Evolutionary conservation across 2,329 filamentous ascomycete species (phyloP), one percentile per base, ranked within the genome.

Genomic region (Pestalotiopsis sp.): DNA sequence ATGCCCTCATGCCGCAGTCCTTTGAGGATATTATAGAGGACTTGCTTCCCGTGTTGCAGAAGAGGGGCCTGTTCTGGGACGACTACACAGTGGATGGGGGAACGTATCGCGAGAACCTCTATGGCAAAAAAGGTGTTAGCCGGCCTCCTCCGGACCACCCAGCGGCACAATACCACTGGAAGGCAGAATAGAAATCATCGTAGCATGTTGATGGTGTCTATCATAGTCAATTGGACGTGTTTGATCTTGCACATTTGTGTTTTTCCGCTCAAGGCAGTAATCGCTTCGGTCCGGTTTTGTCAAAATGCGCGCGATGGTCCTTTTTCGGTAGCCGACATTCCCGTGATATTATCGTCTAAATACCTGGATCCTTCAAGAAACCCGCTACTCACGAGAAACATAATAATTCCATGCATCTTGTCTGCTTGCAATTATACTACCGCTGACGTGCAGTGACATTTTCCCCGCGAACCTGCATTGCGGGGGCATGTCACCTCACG

Each of bases 21-120:
- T 67, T 67, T 45, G 65, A 67, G 25, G 65, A 67, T 52, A 56
- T 67, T 6, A 67, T 67, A 31, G 65, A 67, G n/a, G 6, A 59
- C 41, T 14, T 67, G 6, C 20, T 67, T 2, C 65, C 65, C 7
- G 65, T 67, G 4, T 38, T 67, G 31, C 39, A 23, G 20, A 20
- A 67, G 31, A 27, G 65, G 14, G 65, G 36, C 6, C 65, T 60
- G 17, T 67, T 67, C 27, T 67, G 65, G 65, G 52, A 67, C 27
- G 65, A 67, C 36, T 67, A 67, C 17, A 56, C 52, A 13, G 65
- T 67, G 20, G 65, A 67, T 59, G 65, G 65, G 3, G 65, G 65
- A 17, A 67, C 65, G 20, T 67, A 67, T 31, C 65, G 65, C 17
- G 65, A 67, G 36, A 67, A 67, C 41, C 14, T 67, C 6, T 60